Percentiles rank a stretch among this genome's conserved stretches.
Conservation (phyloP, 139 green algal species). For the Eudorina sp. region DNA sequence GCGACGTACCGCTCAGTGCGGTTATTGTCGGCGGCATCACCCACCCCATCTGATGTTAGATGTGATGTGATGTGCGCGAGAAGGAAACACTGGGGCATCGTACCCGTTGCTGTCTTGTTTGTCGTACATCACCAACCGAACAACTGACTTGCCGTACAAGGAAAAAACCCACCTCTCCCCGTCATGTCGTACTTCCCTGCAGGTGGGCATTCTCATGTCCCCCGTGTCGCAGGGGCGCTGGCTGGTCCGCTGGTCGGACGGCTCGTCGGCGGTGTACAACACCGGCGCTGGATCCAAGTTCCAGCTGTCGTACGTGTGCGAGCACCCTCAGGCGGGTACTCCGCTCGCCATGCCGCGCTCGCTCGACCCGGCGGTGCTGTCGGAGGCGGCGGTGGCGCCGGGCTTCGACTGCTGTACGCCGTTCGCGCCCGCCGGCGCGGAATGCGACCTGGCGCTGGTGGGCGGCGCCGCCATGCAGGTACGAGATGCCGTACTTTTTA, state of each 20-base stretch:
- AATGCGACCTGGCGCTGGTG: slow-evolving; percentile 12
- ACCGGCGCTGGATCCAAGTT: slow-evolving; percentile 54
- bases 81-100: too few relatives aligned
- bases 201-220: slow-evolving; percentile 28
- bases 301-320: slow-evolving; percentile 59
- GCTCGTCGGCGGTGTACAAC: slow-evolving; percentile 38
- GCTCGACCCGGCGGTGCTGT: neutral
- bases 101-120: too few relatives aligned
- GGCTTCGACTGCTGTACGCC: slow-evolving; percentile 27
- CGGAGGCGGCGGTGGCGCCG: slow-evolving; percentile 12
- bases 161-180: neutral
- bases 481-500: neutral
- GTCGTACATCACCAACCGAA: neutral
- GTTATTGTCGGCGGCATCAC: too few relatives aligned
- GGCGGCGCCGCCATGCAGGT: slow-evolving; percentile 8
- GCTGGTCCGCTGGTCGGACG: slow-evolving; percentile 60
- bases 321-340: slow-evolving; percentile 39
- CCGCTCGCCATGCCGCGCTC: slow-evolving; percentile 38
- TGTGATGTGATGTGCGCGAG: too few relatives aligned
- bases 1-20: too few relatives aligned
- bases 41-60: too few relatives aligned
- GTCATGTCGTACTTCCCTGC: too few relatives aligned
- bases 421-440: neutral
- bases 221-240: slow-evolving; percentile 11
- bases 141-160: too few relatives aligned